Evolutionary conservation across 2,329 filamentous ascomycete species (phyloP).

Genomic region (Waltergamsia citrina): DNA sequence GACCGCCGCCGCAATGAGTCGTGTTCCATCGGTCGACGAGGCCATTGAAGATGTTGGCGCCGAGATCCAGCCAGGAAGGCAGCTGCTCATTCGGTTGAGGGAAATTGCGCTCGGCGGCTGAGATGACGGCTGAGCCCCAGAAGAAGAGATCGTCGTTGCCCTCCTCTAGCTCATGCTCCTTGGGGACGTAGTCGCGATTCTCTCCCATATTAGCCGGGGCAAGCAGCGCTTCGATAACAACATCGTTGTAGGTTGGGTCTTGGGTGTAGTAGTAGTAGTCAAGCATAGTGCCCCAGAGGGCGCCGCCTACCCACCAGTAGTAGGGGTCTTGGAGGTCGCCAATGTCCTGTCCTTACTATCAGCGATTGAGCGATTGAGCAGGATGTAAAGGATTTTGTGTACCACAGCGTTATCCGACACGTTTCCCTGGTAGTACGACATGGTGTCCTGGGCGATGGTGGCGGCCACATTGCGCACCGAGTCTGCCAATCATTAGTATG

Average conservation of each 20-base stretch:
- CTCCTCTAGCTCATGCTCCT: slow-evolving; percentile 45
- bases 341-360: slow-evolving; percentile 29
- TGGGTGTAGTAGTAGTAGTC: slow-evolving; percentile 61
- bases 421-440: slow-evolving; percentile 58
- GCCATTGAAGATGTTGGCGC: slow-evolving; percentile 62
- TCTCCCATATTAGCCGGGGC: slow-evolving; percentile 46
- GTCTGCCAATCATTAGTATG: no score
- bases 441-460: slow-evolving; percentile 49
- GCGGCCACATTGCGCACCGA: slow-evolving; percentile 54
- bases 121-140: slow-evolving; percentile 59
- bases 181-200: slow-evolving; percentile 49
- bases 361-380: background rate
- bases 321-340: slow-evolving; percentile 57
- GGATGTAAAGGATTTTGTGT: slow-evolving; percentile 9
- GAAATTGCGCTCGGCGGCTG: slow-evolving; percentile 60
- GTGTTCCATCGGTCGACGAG: slow-evolving; percentile 63
- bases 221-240: slow-evolving; percentile 47
- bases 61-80: slow-evolving; percentile 58
- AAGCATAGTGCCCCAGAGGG: slow-evolving; percentile 57
- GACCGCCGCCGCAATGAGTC: slow-evolving; percentile 57
- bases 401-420: slow-evolving; percentile 37
- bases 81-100: slow-evolving; percentile 46
- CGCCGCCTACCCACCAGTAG: slow-evolving; percentile 60
- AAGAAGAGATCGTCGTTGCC: slow-evolving; percentile 71
- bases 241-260: slow-evolving; percentile 51